Base-by-base conservation (phyloP, 768 basidiomycete genomes). In the Lactarius psammicola region DNA sequence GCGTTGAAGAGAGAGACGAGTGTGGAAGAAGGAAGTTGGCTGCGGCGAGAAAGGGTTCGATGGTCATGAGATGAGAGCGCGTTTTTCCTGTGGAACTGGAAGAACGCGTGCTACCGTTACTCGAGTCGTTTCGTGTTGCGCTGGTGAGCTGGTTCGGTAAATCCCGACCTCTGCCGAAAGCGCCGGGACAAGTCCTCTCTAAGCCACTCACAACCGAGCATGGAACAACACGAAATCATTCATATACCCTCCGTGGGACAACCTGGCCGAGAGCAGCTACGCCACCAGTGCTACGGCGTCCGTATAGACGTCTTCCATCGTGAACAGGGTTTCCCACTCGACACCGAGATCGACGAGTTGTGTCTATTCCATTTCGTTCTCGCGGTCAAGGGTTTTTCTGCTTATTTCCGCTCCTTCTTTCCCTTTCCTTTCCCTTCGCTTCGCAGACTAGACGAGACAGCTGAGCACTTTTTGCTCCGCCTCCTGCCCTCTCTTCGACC, bases 281-380 rank as follows among this genome's bases (percentile, higher is more conserved):
- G 82, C 11, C 80, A 88, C 71, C 84, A 89, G 71, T 93, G 90
- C 76, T 82, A 84, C 76, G 77, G 82, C 70, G 79, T 92, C 60
- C 77, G 85, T 66, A 80, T 85, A 63, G 76, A 77, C 38, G 86
- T 89, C 63, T 89, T 89, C 74, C 79, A 82, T 69, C 76, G 77
- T 70, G 87, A 90, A 74, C 88, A 92, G 76, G 79, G 79, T 46
- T 94, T 93, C 71, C 81, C 89, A 54, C 76, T 89, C 26, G 89
- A 92, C 58, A 80, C 79, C 9, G 92, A 95, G 76, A 79, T 88
- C 70, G 92, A 94, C 76, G 81, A 84, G 91, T 89, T 64, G 62
- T 69, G 77, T 76, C 78, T 76, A 60, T 59, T 56, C 26, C 68
- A 36, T 51, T 18, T 20, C 40, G 1, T n/a, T 38, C 26, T 30